Evolutionary conservation across 805 yeast genomes (phyloP).

Genomic region (Wickerhamiella cacticola): DNA sequence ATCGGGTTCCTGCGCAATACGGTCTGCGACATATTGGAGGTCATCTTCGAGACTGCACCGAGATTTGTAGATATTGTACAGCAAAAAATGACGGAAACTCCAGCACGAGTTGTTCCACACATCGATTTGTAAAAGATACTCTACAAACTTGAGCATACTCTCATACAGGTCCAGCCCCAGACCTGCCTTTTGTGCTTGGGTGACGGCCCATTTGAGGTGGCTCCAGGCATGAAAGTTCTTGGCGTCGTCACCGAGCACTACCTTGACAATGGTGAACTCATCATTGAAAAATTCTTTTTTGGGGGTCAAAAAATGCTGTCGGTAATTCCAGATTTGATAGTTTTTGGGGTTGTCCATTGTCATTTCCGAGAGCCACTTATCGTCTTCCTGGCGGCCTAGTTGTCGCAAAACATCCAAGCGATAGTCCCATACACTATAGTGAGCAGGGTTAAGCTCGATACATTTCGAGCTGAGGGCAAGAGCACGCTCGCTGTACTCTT

Average conservation of each 20-base stretch:
- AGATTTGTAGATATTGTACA: slow-evolving; percentile 22
- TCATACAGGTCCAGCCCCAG: slow-evolving; percentile 14
- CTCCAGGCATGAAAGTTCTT: slow-evolving; percentile 98
- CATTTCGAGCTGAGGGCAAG: slow-evolving; percentile 51
- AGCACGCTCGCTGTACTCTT: slow-evolving; percentile 63
- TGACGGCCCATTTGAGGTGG: slow-evolving; percentile 72
- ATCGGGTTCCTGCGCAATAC: slow-evolving; percentile 55
- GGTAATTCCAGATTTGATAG: slow-evolving; percentile 95
- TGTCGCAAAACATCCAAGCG: slow-evolving; percentile 26
- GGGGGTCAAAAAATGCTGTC: slow-evolving; percentile 47
- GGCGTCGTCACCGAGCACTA: slow-evolving; percentile 64
- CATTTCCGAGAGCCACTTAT: slow-evolving; percentile 67
- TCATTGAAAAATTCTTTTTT: slow-evolving; percentile 28
- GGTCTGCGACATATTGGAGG: slow-evolving; percentile 37
- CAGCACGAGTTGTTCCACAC: slow-evolving; percentile 87
- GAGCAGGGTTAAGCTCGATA: slow-evolving; percentile 67
- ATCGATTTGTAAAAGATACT: slow-evolving; percentile 43
- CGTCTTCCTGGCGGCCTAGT: slow-evolving; percentile 37
- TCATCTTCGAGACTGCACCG: slow-evolving; percentile 34
- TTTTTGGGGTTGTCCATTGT: slow-evolving; percentile 74
- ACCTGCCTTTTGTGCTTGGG: slow-evolving; percentile 23
- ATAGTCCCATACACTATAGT: slow-evolving; percentile 74
- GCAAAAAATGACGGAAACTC: slow-evolving; percentile 66
- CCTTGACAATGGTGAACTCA: slow-evolving; percentile 54
- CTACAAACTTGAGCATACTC: slow-evolving; percentile 43